Evolutionary conservation across 2,329 filamentous ascomycete genomes (phyloP), one percentile per base, ranked within the genome.

Genomic region (Scopulariopsis brevicaulis): DNA sequence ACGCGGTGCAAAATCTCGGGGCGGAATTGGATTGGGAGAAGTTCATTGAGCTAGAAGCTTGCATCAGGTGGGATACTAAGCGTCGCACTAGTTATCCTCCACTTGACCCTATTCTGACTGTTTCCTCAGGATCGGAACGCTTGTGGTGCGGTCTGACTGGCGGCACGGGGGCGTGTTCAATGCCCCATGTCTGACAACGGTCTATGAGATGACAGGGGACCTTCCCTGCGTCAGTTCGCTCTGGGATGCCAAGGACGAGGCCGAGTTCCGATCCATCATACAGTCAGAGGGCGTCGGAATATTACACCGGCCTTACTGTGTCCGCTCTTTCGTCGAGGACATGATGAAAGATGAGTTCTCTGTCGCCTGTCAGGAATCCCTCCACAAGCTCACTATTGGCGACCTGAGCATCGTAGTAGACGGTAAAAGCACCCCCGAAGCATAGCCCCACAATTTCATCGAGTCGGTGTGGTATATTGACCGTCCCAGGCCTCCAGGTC

Each of bases 111-210:
- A 8, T 8, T 2, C 43, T 6, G 4, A 5, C n/a, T 12, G 3
- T 61, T 10, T 28, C 2, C 1, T 3, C 3, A 14, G 67, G 14
- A 59, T 66, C 22, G 63, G 62, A 1, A 62, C 55, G 0, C 67
- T 65, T 64, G 61, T 62, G 3, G 57, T 64, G 10, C 53, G 66
- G 4, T 59, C 59, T 7, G 66, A 68, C 56, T 68, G 65, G 64
- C 66, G 68, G 24, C 65, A 69, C 34, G 54, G 59, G 24, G 63
- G 67, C 53, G 60, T 66, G 56, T 65, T 63, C 52, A 63, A 67
- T 53, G 57, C 56, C 2, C 64, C 63, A n/a, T 60, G 63, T 2
- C 32, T 60, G 12, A 64, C 64, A 20, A 62, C 64, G 1, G 61
- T 62, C 10, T 46, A 57, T 28, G 67, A 69, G 54, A 57, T 69